Percentiles rank a stretch among this genome's conserved stretches.
Conservation (phyloP, 495 filamentous ascomycete species). For the Penicillium antarcticum region DNA sequence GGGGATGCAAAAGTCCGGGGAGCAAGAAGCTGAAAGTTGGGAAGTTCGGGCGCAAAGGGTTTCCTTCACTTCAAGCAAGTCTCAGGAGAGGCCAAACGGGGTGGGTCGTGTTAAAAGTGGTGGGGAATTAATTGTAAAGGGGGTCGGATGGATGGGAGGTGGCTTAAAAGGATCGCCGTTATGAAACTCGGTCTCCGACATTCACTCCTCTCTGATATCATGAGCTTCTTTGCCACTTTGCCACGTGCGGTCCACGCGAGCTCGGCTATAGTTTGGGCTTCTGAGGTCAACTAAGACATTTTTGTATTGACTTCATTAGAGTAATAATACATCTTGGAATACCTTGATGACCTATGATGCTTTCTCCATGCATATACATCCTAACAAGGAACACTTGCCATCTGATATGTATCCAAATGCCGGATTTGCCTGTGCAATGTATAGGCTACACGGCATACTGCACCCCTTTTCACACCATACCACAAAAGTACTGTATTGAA, state of each 20-base stretch:
- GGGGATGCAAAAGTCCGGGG: not conserved
- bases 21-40: not conserved
- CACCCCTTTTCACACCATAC: too few species aligned
- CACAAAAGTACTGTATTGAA: too few species aligned
- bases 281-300: too few species aligned
- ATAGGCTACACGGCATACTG: too few species aligned
- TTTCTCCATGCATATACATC: too few species aligned
- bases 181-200: not conserved
- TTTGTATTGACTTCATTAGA: too few species aligned
- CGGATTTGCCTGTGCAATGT: too few species aligned
- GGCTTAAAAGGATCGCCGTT: constrained; percentile 1
- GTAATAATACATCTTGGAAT: too few species aligned
- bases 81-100: constrained; percentile 21
- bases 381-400: too few species aligned
- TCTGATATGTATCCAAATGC: too few species aligned
- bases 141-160: not conserved
- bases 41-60: not conserved
- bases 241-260: not conserved
- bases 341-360: too few species aligned
- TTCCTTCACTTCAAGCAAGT: not conserved
- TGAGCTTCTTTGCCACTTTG: not conserved
- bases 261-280: too few species aligned
- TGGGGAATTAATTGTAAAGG: constrained; percentile 7
- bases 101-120: constrained; percentile 17
- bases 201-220: not conserved